Conservation (phyloP, 495 filamentous ascomycete genomes). For the Xylaria palmicola region DNA sequence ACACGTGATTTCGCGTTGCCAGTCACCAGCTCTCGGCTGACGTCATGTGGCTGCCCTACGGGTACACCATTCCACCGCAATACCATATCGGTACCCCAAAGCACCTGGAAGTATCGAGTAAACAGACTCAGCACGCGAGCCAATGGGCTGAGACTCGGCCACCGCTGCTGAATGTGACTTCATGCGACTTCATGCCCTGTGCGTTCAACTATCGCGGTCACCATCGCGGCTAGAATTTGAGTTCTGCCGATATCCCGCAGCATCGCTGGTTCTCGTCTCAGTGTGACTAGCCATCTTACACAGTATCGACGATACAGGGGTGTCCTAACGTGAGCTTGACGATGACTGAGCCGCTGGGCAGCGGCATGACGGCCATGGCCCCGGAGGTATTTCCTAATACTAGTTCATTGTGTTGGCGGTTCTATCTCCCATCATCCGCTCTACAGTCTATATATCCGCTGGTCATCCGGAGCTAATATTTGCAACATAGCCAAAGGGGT, state of each 20-base stretch:
- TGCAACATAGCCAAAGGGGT: slow-evolving; percentile 24
- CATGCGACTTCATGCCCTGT: neutral
- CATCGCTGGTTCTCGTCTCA: neutral
- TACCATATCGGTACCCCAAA: too few relatives aligned
- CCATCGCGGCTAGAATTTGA: too few relatives aligned
- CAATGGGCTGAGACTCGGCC: neutral
- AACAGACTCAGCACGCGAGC: neutral
- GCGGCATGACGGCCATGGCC: neutral
- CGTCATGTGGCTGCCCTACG: neutral
- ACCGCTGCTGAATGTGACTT: neutral
- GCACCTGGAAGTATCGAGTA: too few relatives aligned
- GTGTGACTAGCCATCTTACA: neutral
- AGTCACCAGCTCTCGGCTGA: neutral
- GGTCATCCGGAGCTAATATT: slow-evolving; percentile 8
- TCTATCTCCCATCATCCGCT: neutral
- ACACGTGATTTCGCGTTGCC: slow-evolving; percentile 1
- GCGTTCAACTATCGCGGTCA: neutral
- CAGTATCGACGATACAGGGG: neutral
- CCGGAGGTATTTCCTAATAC: slow-evolving; percentile 5
- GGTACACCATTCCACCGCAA: neutral
- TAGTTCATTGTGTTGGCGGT: neutral
- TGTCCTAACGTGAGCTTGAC: neutral
- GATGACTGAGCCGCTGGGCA: neutral
- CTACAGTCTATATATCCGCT: neutral
- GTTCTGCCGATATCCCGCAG: neutral